Base-by-base conservation (phyloP, 1,284 basidiomycete genomes). In the Schizopora paradoxa region DNA sequence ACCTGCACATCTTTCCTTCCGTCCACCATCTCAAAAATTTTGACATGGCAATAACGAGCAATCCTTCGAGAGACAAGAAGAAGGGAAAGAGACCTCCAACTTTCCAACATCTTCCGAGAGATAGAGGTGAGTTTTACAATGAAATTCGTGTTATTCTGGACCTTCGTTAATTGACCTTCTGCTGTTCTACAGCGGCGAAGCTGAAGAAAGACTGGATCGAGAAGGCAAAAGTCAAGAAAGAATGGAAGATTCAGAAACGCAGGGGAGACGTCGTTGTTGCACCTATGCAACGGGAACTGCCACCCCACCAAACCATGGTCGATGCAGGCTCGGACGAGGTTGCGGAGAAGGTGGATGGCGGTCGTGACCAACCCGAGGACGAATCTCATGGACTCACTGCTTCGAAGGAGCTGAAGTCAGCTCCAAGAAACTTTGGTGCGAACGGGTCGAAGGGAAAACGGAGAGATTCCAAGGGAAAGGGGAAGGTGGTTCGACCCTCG, bases 231-330 rank as follows among this genome's bases (percentile, higher is more conserved):
- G 76, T 88, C 49, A 85, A 83, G 57, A 77, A 73, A 57, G 75
- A 82, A 67, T 89, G 87, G 85, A 82, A 73, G 51, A 73, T 76
- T n/a, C 73, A 86, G 61, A 87, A 85, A 60, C 75, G 72, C 46
- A 80, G 74, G 56, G 74, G 83, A 54, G 76, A 70, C 25, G 54
- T 72, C 18, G 46, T 56, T 23, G 10, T 32, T 6, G 27, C 14
- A 11, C 14, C 14, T 2, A n/a, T 16, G 5, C 14, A 18, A 26
- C 18, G n/a, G n/a, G n/a, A n/a, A n/a, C n/a, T n/a, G n/a, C n/a
- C n/a, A n/a, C n/a, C n/a, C n/a, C n/a, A n/a, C n/a, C n/a, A n/a
- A n/a, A n/a, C n/a, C n/a, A n/a, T n/a, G n/a, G n/a, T n/a, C n/a
- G n/a, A n/a, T n/a, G n/a, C n/a, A n/a, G n/a, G n/a, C 51, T 28